Evolutionary conservation across 768 basidiomycete species (phyloP).

Genomic region (Podaxis pistillaris): DNA sequence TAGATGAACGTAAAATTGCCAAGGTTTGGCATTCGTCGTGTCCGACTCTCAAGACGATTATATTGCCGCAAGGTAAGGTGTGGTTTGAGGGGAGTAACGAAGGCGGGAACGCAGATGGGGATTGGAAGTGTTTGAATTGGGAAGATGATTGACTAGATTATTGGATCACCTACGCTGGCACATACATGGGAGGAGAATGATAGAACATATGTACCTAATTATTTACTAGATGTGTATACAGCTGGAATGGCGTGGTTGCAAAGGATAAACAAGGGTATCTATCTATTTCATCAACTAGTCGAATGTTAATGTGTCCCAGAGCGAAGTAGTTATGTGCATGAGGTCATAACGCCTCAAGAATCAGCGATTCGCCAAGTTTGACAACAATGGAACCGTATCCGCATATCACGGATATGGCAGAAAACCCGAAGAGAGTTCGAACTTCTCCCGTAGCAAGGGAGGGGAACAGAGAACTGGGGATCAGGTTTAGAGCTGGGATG

Average conservation of each 20-base stretch:
- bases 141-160: not conserved
- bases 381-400: not conserved
- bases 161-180: not conserved
- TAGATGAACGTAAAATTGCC: conserved; percentile 52
- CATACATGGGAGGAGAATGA: not conserved
- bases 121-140: conserved; percentile 16
- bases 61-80: conserved; percentile 58
- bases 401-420: not conserved
- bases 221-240: not conserved
- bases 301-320: no score
- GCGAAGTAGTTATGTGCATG: no score
- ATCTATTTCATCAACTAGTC: not conserved
- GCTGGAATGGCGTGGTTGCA: not conserved
- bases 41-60: conserved; percentile 61
- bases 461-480: not conserved
- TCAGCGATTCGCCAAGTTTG: not conserved
- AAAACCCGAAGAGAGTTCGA: not conserved
- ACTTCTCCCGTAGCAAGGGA: not conserved
- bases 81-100: conserved; percentile 47
- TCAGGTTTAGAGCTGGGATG: not conserved
- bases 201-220: not conserved
- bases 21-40: conserved; percentile 54
- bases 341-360: no score
- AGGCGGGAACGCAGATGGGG: conserved; percentile 1
- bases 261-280: not conserved